These are phyloP conservation scores for Amyloporia xantha DNA, from an alignment of 768 basidiomycete genomes.

Conservation along the genomic window DNA sequence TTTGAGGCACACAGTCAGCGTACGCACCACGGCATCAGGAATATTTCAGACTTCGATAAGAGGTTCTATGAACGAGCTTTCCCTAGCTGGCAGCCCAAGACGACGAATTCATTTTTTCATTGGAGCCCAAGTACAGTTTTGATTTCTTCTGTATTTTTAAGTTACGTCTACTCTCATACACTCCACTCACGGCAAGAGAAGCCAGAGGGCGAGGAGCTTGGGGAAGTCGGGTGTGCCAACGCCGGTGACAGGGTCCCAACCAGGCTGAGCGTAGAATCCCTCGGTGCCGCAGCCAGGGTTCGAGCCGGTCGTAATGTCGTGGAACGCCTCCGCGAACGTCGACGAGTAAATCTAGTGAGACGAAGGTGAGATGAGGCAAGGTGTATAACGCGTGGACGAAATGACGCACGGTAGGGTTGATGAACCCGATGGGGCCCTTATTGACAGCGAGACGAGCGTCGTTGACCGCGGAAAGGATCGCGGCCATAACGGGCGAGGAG, in stretches of 20 bases:
- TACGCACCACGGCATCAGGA: no score
- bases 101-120: no score
- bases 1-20: no score
- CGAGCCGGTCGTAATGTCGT: slow-evolving; percentile 21
- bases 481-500: slow-evolving; percentile 55
- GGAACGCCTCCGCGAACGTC: slow-evolving; percentile 33
- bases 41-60: no score
- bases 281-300: slow-evolving; percentile 27
- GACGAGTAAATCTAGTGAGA: slow-evolving; percentile 39
- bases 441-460: slow-evolving; percentile 25
- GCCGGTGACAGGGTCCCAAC: slow-evolving; percentile 29
- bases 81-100: no score
- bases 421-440: slow-evolving; percentile 28
- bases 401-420: slow-evolving; percentile 26
- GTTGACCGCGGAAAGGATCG: slow-evolving; percentile 51
- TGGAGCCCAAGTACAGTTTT: no score
- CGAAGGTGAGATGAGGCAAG: neutral
- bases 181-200: slow-evolving; percentile 9
- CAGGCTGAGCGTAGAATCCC: slow-evolving; percentile 24
- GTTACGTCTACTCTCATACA: neutral
- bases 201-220: slow-evolving; percentile 10
- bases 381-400: no score
- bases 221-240: slow-evolving; percentile 25
- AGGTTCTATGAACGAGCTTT: no score
- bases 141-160: neutral